Evolutionary conservation across 176 grass and related monocot species (phyloP).

Genomic region (Carex littledalei): DNA sequence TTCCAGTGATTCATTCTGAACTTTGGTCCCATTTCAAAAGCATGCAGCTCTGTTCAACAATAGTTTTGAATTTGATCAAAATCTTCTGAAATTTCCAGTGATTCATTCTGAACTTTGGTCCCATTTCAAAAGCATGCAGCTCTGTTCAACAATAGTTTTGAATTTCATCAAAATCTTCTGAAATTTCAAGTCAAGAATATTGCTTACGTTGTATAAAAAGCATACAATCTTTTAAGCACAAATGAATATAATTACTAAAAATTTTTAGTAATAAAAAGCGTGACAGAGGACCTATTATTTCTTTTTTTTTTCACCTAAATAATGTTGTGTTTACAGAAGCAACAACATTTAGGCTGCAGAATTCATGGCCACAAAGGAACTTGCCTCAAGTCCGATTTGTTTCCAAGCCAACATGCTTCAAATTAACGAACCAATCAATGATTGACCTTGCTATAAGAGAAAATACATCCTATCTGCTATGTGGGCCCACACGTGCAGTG

Average conservation of each 20-base stretch:
- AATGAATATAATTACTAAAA: too few species aligned
- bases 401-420: not conserved
- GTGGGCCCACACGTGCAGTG: not conserved
- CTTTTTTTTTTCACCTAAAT: too few species aligned
- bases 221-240: too few species aligned
- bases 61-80: not conserved
- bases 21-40: not conserved
- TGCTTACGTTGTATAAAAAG: too few species aligned
- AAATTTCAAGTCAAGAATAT: not conserved
- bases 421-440: constrained; percentile 4
- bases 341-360: too few species aligned
- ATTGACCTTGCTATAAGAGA: not conserved
- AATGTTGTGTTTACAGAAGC: too few species aligned
- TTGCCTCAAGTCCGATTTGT: not conserved
- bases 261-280: too few species aligned
- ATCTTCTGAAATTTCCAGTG: not conserved
- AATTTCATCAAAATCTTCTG: not conserved
- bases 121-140: not conserved
- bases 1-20: not conserved
- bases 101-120: not conserved
- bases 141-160: not conserved
- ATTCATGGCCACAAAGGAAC: not conserved
- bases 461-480: not conserved
- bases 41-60: not conserved
- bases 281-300: too few species aligned